These are phyloP conservation scores for Apophysomyces elegans DNA, from an alignment of 371 early-diverging fungal species.

Conservation along the genomic window DNA sequence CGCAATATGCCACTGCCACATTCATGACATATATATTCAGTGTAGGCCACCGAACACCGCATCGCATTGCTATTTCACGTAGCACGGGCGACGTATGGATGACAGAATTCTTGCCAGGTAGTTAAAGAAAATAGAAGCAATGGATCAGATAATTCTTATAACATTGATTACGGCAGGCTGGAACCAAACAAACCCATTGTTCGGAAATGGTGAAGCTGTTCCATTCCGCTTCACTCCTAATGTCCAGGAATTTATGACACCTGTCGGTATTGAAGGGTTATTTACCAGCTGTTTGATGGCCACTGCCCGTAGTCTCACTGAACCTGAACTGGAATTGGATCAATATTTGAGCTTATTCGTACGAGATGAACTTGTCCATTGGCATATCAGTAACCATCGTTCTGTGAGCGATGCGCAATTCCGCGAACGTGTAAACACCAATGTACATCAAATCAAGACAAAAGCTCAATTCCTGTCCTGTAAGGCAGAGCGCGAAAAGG, in stretches of 20 bases:
- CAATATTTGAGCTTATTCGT: constrained; percentile 86
- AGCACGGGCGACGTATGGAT: constrained; percentile 83
- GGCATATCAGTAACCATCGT: constrained; percentile 67
- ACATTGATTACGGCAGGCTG: constrained; percentile 19
- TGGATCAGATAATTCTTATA: background rate
- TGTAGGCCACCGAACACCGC: constrained; percentile 85
- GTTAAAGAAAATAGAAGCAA: constrained; percentile 9
- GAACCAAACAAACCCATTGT: constrained; percentile 40
- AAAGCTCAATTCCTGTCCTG: constrained; percentile 77
- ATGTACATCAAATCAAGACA: constrained; percentile 72
- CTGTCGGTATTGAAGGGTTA: constrained; percentile 91
- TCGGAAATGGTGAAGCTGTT: constrained; percentile 75
- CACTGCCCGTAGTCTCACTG: constrained; percentile 76
- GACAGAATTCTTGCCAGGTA: constrained; percentile 78
- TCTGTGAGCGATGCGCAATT: constrained; percentile 65
- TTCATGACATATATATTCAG: constrained; percentile 91
- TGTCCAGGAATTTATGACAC: constrained; percentile 92
- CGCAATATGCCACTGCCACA: constrained; percentile 85
- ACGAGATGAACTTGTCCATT: constrained; percentile 87
- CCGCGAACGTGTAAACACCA: constrained; percentile 66
- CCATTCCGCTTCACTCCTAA: constrained; percentile 98
- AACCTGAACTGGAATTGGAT: constrained; percentile 83
- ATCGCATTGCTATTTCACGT: constrained; percentile 86
- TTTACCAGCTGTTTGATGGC: constrained; percentile 84
- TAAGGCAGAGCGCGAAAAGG: constrained; percentile 77